Conservation (phyloP, 2,329 filamentous ascomycete genomes). For the Akanthomyces muscarius region DNA sequence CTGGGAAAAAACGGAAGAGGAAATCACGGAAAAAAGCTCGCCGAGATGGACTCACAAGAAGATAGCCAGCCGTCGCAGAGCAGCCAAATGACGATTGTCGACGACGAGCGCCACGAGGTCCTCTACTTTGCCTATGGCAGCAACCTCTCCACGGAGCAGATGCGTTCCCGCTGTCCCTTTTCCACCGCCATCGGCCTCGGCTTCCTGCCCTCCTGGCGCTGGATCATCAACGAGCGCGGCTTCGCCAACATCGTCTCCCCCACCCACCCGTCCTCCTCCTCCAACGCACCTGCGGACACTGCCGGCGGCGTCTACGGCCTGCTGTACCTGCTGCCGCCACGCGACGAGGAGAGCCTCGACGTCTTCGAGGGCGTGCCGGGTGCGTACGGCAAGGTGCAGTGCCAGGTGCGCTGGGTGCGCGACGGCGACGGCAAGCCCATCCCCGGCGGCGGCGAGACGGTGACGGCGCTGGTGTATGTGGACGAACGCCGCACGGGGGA, state of each 20-base stretch:
- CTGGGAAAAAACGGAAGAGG: neutral
- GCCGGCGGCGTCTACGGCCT: conserved; percentile 51
- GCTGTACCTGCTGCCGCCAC: conserved; percentile 47
- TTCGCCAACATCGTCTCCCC: conserved; percentile 63
- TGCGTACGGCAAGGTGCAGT: conserved; percentile 51
- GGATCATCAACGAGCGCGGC: conserved; percentile 64
- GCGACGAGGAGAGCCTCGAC: conserved; percentile 52
- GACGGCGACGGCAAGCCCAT: conserved; percentile 23
- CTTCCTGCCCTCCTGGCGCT: conserved; percentile 52
- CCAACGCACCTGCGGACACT: neutral
- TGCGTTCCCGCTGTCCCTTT: conserved; percentile 57
- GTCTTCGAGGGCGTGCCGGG: conserved; percentile 55
- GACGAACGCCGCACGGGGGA: conserved; percentile 41
- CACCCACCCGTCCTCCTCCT: neutral
- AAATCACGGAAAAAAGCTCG: no score
- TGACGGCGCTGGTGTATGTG: conserved; percentile 56
- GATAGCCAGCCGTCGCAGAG: conserved; percentile 34
- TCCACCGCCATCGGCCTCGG: conserved; percentile 55
- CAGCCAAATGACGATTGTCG: conserved; percentile 33
- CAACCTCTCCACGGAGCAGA: conserved; percentile 64
- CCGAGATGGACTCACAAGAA: conserved; percentile 23
- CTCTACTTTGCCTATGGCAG: conserved; percentile 69
- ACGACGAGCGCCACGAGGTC: conserved; percentile 33
- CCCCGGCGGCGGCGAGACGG: conserved; percentile 12
- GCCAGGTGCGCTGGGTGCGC: conserved; percentile 31